Conservation (phyloP, 345 rosid species). For the Camelina sativa region DNA sequence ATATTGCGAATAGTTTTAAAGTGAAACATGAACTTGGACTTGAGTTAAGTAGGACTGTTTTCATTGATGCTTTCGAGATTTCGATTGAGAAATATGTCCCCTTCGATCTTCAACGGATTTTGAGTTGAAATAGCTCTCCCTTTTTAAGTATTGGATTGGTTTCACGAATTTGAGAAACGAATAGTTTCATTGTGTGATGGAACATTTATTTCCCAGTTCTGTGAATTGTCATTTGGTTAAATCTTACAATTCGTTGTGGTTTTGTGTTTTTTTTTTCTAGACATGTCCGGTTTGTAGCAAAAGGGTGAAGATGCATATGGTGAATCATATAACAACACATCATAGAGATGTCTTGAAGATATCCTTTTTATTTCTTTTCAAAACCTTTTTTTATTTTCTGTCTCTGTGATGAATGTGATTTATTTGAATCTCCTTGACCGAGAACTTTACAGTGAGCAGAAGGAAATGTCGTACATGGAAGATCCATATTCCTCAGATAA, state of each 20-base stretch:
- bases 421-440: conserved; percentile 34
- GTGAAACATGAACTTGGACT: conserved; percentile 1
- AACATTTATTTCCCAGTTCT: background rate
- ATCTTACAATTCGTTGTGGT: conserved; percentile 13
- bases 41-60: conserved; percentile 3
- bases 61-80: background rate
- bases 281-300: conserved; percentile 44
- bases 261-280: conserved; percentile 25
- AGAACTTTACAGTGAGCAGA: conserved; percentile 37
- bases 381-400: background rate
- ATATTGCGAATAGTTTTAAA: background rate
- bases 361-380: conserved; percentile 22
- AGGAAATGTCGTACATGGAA: conserved; percentile 32
- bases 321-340: conserved; percentile 41
- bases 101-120: background rate
- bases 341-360: conserved; percentile 46
- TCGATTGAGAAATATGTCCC: background rate
- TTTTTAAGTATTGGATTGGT: background rate
- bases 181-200: conserved; percentile 1
- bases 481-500: conserved; percentile 40
- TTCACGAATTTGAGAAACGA: background rate
- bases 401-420: conserved; percentile 8
- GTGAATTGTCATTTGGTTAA: background rate
- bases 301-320: conserved; percentile 45
- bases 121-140: background rate